Base-by-base conservation (phyloP, 768 basidiomycete species). In the Dacryopinax spathularia region DNA sequence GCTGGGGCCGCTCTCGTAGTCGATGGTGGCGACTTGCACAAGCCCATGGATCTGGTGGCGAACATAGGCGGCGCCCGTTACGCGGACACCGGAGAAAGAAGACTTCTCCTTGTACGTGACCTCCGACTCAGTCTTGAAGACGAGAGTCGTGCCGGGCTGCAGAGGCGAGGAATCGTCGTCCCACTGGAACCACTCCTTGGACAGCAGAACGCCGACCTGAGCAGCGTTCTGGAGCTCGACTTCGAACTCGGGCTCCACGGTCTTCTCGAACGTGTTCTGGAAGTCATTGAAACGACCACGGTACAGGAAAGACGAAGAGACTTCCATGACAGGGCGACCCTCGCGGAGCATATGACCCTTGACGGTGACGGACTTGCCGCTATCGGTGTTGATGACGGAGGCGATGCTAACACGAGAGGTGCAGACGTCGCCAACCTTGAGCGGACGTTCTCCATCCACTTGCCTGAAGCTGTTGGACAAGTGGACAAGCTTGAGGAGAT, bases 141-240 rank as follows among this genome's bases (percentile, higher is more conserved):
- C 84, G 60, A 99, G 84, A 1, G 83, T 82, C 34, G 87, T 87
- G 25, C 94, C 93, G 7, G 87, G 82, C 41, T 82, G 77, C 60
- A 94, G 84, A 27, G 91, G 87, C 63, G 81, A 81, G 5, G 83
- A 77, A 43, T 89, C 84, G 70, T 95, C 87, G 61, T 88, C 86
- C 95, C 94, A 98, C 60, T 87, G 85, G 75, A 98, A 93, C 96
- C 96, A 99, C 72, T 95, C 89, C 78, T 99, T 99, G 48, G 90
- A 91, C 72, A 88, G 84, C 5, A 99, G 78, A 18, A 98, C 91
- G 39, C 91, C 94, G 67, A 97, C 86, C 33, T 81, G 82, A 1
- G 91, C 88, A 67, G 91, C 87, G 4, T 80, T 85, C 34, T 80
- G 77, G 65, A 96, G 71, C 34, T 85, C 79, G 18, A 99, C 86